phyloP scores from a whole-genome alignment of 169 alveolate genomes.

The Eimeria maxima region DNA sequence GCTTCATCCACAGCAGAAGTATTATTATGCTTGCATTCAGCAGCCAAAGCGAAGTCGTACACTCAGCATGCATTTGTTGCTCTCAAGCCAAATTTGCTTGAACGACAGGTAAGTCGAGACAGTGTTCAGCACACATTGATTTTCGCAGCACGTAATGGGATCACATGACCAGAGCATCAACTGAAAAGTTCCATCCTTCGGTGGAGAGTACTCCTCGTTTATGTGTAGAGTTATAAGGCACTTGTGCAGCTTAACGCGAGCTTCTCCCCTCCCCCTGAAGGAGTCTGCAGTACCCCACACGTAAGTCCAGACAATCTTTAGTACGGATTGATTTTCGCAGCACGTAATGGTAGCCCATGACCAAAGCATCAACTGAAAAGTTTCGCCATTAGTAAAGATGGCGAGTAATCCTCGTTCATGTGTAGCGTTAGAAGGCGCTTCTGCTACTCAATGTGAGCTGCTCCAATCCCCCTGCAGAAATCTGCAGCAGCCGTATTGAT shows the following conservation, averaged over 20 bases:
- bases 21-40: not conserved
- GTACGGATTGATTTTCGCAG: not conserved
- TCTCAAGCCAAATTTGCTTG: not conserved
- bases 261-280: too few relatives aligned
- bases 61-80: not conserved
- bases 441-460: not conserved
- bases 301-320: too few relatives aligned
- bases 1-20: not conserved
- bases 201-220: too few relatives aligned
- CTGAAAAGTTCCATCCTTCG: too few relatives aligned
- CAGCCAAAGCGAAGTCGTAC: too few relatives aligned
- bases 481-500: not conserved
- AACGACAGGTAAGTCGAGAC: not conserved
- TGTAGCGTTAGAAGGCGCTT: not conserved
- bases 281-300: too few relatives aligned
- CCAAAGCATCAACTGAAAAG: not conserved
- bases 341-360: not conserved
- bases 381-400: not conserved
- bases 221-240: too few relatives aligned
- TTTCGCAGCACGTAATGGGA: too few relatives aligned
- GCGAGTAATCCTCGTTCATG: not conserved
- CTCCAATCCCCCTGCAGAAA: too few relatives aligned
- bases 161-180: too few relatives aligned
- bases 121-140: not conserved
- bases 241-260: too few relatives aligned